phyloP scores from a whole-genome alignment of 768 basidiomycete genomes.

The Collybia nuda region DNA sequence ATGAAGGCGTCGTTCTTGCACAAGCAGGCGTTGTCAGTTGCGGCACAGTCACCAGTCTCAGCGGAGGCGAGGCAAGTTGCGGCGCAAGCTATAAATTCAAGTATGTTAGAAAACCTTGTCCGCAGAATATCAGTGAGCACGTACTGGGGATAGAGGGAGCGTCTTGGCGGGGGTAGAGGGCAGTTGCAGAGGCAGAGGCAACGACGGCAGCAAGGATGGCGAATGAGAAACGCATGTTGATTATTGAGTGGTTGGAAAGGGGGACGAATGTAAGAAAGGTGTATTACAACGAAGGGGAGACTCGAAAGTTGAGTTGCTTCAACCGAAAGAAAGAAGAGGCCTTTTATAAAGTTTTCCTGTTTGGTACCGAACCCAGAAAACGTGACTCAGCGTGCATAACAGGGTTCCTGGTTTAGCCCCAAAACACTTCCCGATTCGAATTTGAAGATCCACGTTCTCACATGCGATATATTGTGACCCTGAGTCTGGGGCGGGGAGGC shows the following conservation, averaged over 20 bases:
- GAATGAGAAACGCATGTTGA: slow-evolving; percentile 56
- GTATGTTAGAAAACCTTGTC: neutral
- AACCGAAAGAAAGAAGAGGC: neutral
- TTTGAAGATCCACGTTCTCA: too few species aligned
- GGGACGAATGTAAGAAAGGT: neutral
- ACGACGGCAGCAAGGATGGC: slow-evolving; percentile 38
- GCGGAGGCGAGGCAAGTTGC: slow-evolving; percentile 43
- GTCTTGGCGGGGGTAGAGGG: slow-evolving; percentile 32
- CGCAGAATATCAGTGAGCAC: slow-evolving; percentile 7
- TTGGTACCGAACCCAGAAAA: neutral
- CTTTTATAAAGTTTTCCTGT: slow-evolving; percentile 7
- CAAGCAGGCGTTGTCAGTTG: slow-evolving; percentile 55
- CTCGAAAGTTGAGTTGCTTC: slow-evolving; percentile 6
- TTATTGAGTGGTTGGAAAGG: slow-evolving; percentile 11
- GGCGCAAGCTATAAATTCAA: slow-evolving; percentile 47
- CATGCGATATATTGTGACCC: too few species aligned
- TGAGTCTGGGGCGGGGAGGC: too few species aligned
- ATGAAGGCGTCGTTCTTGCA: slow-evolving; percentile 53
- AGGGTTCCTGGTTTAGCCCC: neutral
- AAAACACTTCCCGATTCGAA: neutral
- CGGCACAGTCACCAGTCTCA: slow-evolving; percentile 41
- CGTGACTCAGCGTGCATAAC: neutral
- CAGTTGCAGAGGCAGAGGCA: slow-evolving; percentile 36
- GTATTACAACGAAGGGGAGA: slow-evolving; percentile 2
- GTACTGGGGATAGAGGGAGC: slow-evolving; percentile 28